phyloP scores from a whole-genome alignment of 2,329 filamentous ascomycete genomes.

The Lasiodiplodia theobromae region DNA sequence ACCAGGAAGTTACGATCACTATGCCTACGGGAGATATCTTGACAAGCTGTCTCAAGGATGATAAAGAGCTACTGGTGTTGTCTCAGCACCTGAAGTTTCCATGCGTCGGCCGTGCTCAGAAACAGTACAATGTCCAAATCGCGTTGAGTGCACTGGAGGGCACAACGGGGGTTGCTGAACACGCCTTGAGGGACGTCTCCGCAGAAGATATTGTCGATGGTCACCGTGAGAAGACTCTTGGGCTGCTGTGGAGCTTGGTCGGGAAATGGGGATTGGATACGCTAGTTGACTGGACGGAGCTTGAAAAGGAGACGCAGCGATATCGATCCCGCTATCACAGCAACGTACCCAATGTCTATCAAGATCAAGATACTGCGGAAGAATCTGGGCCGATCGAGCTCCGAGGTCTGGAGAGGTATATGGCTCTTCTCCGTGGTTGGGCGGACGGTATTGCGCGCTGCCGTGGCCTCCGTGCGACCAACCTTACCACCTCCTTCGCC shows the following conservation, averaged over 20 bases:
- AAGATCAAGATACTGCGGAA: constrained; percentile 32
- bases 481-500: constrained; percentile 66
- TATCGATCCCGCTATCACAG: constrained; percentile 47
- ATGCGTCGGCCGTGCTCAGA: constrained; percentile 61
- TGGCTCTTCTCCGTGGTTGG: constrained; percentile 63
- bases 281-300: constrained; percentile 63
- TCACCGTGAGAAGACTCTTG: constrained; percentile 69
- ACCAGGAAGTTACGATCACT: constrained; percentile 52
- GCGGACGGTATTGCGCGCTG: constrained; percentile 58
- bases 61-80: constrained; percentile 54
- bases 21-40: constrained; percentile 55
- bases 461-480: constrained; percentile 56
- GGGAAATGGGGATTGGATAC: constrained; percentile 62
- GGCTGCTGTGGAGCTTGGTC: constrained; percentile 66
- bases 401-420: constrained; percentile 44
- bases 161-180: constrained; percentile 49
- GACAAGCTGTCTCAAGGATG: constrained; percentile 43
- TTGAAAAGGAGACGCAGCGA: constrained; percentile 59
- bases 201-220: constrained; percentile 69
- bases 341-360: constrained; percentile 36
- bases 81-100: constrained; percentile 67
- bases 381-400: constrained; percentile 37
- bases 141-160: constrained; percentile 61
- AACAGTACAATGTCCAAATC: constrained; percentile 66
- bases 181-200: constrained; percentile 53